Evolutionary conservation across 129 eudicot species (phyloP).

Genomic region (Centella asiatica): DNA sequence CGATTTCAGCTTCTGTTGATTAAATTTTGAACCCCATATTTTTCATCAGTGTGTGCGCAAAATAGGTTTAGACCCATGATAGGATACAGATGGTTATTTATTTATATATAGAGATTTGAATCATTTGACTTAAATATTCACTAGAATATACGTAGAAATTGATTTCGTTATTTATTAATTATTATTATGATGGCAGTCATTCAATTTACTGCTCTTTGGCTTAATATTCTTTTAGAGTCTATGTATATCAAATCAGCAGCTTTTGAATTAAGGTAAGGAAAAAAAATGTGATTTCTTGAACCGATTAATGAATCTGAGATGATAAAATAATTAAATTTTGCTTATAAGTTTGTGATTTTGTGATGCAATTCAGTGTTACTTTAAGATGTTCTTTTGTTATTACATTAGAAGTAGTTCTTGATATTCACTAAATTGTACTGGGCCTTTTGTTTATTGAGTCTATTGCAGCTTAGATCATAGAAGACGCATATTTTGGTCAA

Average conservation of each 20-base stretch:
- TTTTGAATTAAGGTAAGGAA: background rate
- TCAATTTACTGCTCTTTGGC: too few species aligned
- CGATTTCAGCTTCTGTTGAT: too few species aligned
- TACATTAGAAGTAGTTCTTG: background rate
- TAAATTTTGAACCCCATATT: background rate
- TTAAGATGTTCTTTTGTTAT: background rate
- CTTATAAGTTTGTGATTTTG: background rate
- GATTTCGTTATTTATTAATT: too few species aligned
- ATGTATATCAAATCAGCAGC: background rate
- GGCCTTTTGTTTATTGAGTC: background rate
- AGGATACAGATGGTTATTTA: too few species aligned
- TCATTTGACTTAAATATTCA: too few species aligned
- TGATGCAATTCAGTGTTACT: background rate
- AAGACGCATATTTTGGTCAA: background rate
- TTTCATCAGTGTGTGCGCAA: too few species aligned
- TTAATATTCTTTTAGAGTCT: too few species aligned
- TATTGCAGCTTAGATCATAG: background rate
- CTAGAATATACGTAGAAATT: too few species aligned
- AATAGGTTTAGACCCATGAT: too few species aligned
- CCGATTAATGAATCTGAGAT: background rate
- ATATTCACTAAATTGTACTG: background rate
- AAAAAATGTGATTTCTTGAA: background rate
- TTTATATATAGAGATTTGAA: too few species aligned
- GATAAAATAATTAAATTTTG: background rate
- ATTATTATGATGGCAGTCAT: too few species aligned